phyloP scores from a whole-genome alignment of 2,329 filamentous ascomycete genomes.

The Aspergillus hiratsukae region DNA sequence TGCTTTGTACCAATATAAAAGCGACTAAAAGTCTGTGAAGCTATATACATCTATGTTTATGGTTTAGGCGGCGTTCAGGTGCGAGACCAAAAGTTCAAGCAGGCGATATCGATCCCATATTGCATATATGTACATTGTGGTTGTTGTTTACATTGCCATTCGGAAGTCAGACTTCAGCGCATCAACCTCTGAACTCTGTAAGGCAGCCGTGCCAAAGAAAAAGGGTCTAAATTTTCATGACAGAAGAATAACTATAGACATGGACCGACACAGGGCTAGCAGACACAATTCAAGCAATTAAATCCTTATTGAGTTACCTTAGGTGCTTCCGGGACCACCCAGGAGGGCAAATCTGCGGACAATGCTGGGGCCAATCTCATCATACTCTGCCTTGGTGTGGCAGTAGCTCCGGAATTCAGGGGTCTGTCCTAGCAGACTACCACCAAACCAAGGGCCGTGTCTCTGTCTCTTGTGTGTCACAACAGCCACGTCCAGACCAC shows the following conservation, averaged over 20 bases:
- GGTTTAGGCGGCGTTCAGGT: neutral
- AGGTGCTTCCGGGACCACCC: conserved; percentile 71
- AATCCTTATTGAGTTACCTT: conserved; percentile 9
- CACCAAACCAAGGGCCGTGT: conserved; percentile 97
- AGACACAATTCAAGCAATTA: neutral
- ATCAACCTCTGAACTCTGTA: neutral
- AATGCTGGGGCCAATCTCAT: conserved; percentile 94
- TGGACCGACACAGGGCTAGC: neutral
- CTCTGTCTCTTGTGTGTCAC: conserved; percentile 96
- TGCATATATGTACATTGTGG: neutral
- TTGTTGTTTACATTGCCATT: neutral
- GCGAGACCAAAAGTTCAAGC: neutral
- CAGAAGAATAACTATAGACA: neutral
- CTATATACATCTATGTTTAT: neutral
- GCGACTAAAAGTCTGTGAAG: neutral
- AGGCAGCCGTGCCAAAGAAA: neutral
- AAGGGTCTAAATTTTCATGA: neutral
- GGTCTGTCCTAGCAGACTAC: conserved; percentile 91
- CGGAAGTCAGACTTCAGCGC: neutral
- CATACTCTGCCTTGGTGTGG: conserved; percentile 85
- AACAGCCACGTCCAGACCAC: conserved; percentile 92
- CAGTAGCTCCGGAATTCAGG: conserved; percentile 98
- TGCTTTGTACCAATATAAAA: neutral
- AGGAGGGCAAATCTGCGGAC: conserved; percentile 90
- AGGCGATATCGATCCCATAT: neutral